Evolutionary conservation across 176 grass and related monocot genomes (phyloP).

Genomic region (Avena sativa): DNA sequence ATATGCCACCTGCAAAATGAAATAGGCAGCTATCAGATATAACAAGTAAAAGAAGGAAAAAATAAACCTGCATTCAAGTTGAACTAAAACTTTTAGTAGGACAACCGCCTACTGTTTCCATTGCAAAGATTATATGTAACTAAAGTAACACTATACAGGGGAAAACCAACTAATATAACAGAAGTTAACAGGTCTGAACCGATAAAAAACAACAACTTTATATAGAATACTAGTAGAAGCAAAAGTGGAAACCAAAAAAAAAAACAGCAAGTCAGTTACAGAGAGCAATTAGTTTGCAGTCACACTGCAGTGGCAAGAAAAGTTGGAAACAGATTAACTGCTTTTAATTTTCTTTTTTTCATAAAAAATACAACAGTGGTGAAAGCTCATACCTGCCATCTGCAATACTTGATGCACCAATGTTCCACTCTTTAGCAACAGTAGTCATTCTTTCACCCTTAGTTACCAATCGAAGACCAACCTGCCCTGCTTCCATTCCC

Average conservation of each 20-base stretch:
- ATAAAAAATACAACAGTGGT: slow-evolving; percentile 19
- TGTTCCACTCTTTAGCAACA: slow-evolving; percentile 97
- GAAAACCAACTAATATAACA: slow-evolving; percentile 27
- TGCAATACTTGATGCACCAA: slow-evolving; percentile 88
- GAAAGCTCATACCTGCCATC: slow-evolving; percentile 84
- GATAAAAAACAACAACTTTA: background rate
- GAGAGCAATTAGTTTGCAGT: background rate
- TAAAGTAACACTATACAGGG: slow-evolving; percentile 31
- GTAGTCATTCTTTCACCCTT: slow-evolving; percentile 90
- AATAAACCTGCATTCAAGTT: background rate
- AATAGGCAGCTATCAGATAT: slow-evolving; percentile 30
- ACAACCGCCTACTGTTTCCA: background rate
- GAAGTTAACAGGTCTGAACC: slow-evolving; percentile 36
- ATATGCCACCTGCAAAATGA: slow-evolving; percentile 88
- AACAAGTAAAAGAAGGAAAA: slow-evolving; percentile 11
- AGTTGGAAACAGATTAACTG: background rate
- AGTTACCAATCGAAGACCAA: slow-evolving; percentile 89
- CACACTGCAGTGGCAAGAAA: slow-evolving; percentile 23
- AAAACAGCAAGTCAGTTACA: background rate
- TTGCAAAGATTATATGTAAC: background rate
- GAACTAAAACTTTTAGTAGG: background rate
- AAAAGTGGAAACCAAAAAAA: slow-evolving; percentile 12
- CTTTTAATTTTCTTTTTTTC: slow-evolving; percentile 9
- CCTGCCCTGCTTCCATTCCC: slow-evolving; percentile 96
- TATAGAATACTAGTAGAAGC: background rate